Evolutionary conservation across 2,329 filamentous ascomycete species (phyloP), one percentile per base, ranked within the genome.

Genomic region (Beauveria rudraprayagi): DNA sequence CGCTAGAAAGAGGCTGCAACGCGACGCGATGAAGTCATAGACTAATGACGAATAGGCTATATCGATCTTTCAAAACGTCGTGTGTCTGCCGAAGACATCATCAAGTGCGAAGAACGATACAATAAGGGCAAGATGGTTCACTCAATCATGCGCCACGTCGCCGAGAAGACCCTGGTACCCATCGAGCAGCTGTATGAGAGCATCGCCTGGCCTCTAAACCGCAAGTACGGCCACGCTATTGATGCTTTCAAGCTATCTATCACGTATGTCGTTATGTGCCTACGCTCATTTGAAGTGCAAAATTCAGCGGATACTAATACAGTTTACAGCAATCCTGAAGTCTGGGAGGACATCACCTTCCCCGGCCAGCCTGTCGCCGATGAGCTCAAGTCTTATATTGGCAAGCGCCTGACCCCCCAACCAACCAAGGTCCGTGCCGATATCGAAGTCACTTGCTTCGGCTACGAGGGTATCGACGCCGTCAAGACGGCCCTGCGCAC

Each of bases 111-210:
- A 75, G 94, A 99, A 81, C 87, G 94, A 69, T 99, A 97, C 84
- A 99, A 99, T 85, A 99, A 99, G 87, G 91, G 91, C 81, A 99
- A 99, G 83, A 95, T 96, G 82, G 94, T 97, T 46, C 94, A 99
- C 78, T 95, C 91, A 60, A 97, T 99, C 77, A 93, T 99, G 90
- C 89, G 93, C 75, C 94, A 99, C 76, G 94, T 99, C 65, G 93
- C 94, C 67, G 92, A 99, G 80, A 97, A 97, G 84, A 96, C 92
- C 48, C 87, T 90, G 72, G 90, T 87, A 34, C 92, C 93, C n/a
- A 95, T 99, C 71, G 91, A 97, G 81, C 84, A 87, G 57, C 84
- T 99, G 62, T 99, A 99, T 78, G 88, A 96, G 82, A 87, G 82
- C 68, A 97, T 99, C 73, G 91, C 87, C 66, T 99, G 95, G 95